Evolutionary conservation across 2,329 filamentous ascomycete species (phyloP).

Genomic region (Xylariaceae sp.): DNA sequence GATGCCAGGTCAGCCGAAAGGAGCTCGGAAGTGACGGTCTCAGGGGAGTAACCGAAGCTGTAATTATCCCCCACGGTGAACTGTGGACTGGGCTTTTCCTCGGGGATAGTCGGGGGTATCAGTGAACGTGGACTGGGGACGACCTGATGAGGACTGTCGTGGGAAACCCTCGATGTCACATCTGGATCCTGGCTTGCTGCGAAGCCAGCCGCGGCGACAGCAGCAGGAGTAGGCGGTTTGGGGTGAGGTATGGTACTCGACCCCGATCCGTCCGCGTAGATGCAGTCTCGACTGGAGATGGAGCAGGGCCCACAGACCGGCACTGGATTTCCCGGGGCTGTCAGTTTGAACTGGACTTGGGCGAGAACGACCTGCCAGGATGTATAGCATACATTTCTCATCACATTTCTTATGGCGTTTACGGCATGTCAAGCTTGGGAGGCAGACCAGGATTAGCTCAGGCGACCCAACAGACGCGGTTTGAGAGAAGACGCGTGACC

Average conservation of each 20-base stretch:
- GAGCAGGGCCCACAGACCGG: constrained; percentile 17
- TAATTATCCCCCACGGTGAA: constrained; percentile 6
- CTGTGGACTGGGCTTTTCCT: constrained; percentile 1
- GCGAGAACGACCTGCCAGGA: too few relatives aligned
- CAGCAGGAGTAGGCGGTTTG: constrained; percentile 1
- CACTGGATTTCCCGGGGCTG: too few relatives aligned
- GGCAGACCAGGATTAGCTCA: background rate
- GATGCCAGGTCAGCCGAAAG: constrained; percentile 26
- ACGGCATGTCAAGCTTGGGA: constrained; percentile 9
- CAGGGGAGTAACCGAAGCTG: constrained; percentile 19
- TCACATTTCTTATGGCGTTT: constrained; percentile 19
- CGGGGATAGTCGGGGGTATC: constrained; percentile 3
- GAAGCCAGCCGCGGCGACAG: background rate
- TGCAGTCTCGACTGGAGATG: constrained; percentile 14
- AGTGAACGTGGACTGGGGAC: constrained; percentile 7
- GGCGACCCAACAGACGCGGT: too few relatives aligned
- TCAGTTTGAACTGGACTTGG: too few relatives aligned
- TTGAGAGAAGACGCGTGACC: too few relatives aligned
- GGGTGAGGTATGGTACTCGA: constrained; percentile 4
- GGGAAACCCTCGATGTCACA: background rate
- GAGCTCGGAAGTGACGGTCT: constrained; percentile 23
- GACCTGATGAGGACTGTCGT: background rate
- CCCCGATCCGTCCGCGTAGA: constrained; percentile 10
- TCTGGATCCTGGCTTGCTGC: background rate
- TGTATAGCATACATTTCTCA: constrained; percentile 12